These are phyloP conservation scores for Sarocladium oryzae DNA, from an alignment of 2,329 filamentous ascomycete species.

Conservation along the genomic window DNA sequence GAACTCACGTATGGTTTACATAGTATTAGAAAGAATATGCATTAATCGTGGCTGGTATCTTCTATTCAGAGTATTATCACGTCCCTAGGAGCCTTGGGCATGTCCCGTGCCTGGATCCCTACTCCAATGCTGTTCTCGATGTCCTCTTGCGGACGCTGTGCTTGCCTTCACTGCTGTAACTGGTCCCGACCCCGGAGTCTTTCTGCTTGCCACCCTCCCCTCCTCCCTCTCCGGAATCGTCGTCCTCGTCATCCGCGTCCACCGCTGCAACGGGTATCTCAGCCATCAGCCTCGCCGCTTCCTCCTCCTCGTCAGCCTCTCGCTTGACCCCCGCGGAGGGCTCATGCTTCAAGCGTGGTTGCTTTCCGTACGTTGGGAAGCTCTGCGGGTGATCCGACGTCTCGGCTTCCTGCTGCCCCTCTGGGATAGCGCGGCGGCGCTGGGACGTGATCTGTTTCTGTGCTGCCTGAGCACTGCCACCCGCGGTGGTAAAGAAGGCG, in stretches of 20 bases:
- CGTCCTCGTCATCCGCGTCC: constrained; percentile 42
- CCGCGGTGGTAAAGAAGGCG: constrained; percentile 42
- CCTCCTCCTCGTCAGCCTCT: constrained; percentile 21
- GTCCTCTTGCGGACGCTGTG: constrained; percentile 11
- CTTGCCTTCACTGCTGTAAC: constrained; percentile 35
- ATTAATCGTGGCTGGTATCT: not conserved
- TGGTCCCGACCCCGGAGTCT: constrained; percentile 47
- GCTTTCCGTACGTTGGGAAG: constrained; percentile 36
- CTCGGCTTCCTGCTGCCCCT: constrained; percentile 20
- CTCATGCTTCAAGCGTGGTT: constrained; percentile 32
- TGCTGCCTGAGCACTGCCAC: constrained; percentile 12
- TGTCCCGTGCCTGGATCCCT: not conserved
- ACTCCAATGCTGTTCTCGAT: not conserved
- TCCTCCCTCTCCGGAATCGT: constrained; percentile 23
- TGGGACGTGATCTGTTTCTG: constrained; percentile 11
- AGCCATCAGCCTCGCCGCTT: constrained; percentile 22
- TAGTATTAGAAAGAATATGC: not conserved
- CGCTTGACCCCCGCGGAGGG: constrained; percentile 24
- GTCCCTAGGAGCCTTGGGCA: not conserved
- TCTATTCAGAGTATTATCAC: not conserved
- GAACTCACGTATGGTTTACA: no score
- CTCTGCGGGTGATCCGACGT: constrained; percentile 36
- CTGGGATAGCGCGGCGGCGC: constrained; percentile 11
- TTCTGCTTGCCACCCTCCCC: not conserved
- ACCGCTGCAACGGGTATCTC: constrained; percentile 28